A percentile compares a stretch with the other conserved stretches of the same genome.
Evolutionary conservation across 2,329 filamentous ascomycete species (phyloP).

Genomic region (Colletotrichum eremochloae): DNA sequence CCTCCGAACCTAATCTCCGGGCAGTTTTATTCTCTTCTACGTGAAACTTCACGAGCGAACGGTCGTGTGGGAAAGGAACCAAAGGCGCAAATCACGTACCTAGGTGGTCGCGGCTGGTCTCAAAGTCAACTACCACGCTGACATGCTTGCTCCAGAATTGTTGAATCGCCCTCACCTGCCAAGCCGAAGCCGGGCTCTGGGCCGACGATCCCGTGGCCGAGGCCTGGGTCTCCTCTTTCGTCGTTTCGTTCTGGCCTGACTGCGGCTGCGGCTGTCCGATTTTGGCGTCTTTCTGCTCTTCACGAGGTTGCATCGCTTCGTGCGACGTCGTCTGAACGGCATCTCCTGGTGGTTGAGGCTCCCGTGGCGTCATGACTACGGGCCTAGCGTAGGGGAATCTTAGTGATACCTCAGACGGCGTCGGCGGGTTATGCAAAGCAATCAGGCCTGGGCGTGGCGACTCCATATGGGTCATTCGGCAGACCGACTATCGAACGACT

Average conservation of each 20-base stretch:
- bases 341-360: slow-evolving; percentile 1
- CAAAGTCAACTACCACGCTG: slow-evolving; percentile 62
- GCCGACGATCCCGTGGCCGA: slow-evolving; percentile 22
- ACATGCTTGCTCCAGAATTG: slow-evolving; percentile 64
- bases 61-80: slow-evolving; percentile 2
- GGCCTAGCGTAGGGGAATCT: neutral
- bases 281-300: neutral
- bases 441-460: neutral
- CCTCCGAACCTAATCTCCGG: slow-evolving; percentile 18
- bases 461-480: neutral
- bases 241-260: neutral
- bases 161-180: slow-evolving; percentile 28
- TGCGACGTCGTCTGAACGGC: neutral
- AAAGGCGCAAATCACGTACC: slow-evolving; percentile 55
- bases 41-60: slow-evolving; percentile 15
- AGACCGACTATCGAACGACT: neutral
- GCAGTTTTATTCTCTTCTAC: neutral
- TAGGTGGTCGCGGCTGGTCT: slow-evolving; percentile 66
- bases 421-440: neutral
- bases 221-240: neutral
- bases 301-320: slow-evolving; percentile 6
- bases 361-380: slow-evolving; percentile 12
- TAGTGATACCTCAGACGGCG: neutral
- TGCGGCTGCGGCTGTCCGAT: neutral
- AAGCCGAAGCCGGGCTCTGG: slow-evolving; percentile 12